phyloP scores from a whole-genome alignment of 495 filamentous ascomycete genomes.

The Sabuloglossum arenarium region DNA sequence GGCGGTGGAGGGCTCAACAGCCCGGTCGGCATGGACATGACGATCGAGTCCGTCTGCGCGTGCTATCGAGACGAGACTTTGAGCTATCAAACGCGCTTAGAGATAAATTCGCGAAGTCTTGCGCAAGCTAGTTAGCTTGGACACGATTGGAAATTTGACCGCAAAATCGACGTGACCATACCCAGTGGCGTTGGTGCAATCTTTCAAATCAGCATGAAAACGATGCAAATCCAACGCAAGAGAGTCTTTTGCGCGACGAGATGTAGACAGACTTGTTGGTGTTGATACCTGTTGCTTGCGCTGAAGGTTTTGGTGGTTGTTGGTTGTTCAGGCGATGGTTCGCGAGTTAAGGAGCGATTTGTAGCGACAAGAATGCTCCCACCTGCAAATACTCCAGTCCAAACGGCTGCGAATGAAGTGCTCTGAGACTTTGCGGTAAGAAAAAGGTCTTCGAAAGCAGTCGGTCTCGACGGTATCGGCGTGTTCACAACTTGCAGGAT shows the following conservation, averaged over 20 bases:
- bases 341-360: neutral
- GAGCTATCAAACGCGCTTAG: conserved; percentile 1
- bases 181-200: neutral
- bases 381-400: neutral
- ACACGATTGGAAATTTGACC: neutral
- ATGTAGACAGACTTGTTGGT: neutral
- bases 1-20: neutral
- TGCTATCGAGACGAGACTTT: neutral
- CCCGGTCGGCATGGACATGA: neutral
- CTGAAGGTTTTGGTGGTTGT: conserved; percentile 1
- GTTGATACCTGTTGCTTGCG: neutral
- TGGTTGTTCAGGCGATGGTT: conserved; percentile 2
- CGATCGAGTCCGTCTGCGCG: neutral
- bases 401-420: neutral
- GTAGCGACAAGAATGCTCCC: neutral
- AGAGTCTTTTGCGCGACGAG: neutral
- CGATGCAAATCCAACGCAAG: neutral
- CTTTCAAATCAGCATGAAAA: neutral
- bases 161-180: neutral
- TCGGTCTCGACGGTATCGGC: neutral
- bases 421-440: neutral
- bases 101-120: conserved; percentile 1
- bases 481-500: neutral
- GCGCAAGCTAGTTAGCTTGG: neutral
- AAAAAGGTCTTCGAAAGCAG: neutral